Conservation (phyloP, 768 basidiomycete genomes). For the Rhodotorula diobovata region DNA sequence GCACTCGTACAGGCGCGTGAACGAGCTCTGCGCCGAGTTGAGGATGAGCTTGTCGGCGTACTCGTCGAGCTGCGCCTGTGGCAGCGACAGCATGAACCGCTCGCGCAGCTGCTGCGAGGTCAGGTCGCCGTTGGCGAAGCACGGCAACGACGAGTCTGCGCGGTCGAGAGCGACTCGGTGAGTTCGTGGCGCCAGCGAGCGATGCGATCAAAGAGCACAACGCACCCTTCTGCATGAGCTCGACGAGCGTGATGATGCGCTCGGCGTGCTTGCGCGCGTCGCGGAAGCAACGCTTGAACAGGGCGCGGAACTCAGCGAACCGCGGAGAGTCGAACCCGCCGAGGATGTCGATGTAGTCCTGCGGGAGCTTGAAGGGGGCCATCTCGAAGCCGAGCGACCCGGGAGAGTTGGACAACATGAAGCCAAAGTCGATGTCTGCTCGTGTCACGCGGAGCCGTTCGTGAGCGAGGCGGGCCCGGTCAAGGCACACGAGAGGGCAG, state of each 20-base stretch:
- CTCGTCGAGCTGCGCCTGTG: slow-evolving; percentile 71
- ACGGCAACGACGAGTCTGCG: slow-evolving; percentile 33
- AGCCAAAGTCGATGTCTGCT: slow-evolving; percentile 89
- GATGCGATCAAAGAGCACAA: not conserved
- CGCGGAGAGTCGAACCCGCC: slow-evolving; percentile 74
- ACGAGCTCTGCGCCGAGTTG: slow-evolving; percentile 81
- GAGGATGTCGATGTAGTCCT: slow-evolving; percentile 92
- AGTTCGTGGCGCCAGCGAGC: no score
- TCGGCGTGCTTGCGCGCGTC: slow-evolving; percentile 93
- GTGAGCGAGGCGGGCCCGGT: not conserved
- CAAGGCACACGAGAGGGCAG: no score
- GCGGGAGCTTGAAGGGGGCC: slow-evolving; percentile 94
- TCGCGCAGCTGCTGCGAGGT: slow-evolving; percentile 83
- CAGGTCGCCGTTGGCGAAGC: slow-evolving; percentile 86
- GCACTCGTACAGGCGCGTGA: slow-evolving; percentile 90
- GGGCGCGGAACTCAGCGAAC: slow-evolving; percentile 73
- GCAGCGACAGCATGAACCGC: slow-evolving; percentile 85
- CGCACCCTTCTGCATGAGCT: slow-evolving; percentile 93
- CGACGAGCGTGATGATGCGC: slow-evolving; percentile 87
- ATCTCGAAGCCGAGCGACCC: slow-evolving; percentile 98
- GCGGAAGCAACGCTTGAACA: slow-evolving; percentile 92
- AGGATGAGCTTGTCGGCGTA: slow-evolving; percentile 87
- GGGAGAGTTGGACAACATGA: slow-evolving; percentile 93
- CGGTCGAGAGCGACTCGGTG: no score
- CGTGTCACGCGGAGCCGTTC: no score